These are phyloP conservation scores for Pisolithus sp. DNA, from an alignment of 768 basidiomycete species.

Conservation along the genomic window DNA sequence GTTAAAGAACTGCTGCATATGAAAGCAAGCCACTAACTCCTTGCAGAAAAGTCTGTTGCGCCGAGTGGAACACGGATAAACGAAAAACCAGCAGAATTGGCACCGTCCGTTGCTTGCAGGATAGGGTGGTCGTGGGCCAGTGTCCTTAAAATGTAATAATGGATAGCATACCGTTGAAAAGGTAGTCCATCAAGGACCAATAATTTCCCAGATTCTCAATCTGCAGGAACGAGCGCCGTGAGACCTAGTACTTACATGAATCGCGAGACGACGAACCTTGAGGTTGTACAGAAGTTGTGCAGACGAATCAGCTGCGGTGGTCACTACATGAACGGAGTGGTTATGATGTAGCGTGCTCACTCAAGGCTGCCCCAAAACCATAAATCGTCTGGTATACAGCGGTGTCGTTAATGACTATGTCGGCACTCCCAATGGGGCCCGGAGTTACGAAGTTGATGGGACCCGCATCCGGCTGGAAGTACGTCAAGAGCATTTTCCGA, in stretches of 20 bases:
- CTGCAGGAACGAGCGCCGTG: constrained; percentile 24
- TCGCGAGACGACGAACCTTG: constrained; percentile 40
- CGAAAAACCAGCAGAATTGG: constrained; percentile 58
- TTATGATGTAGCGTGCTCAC: constrained; percentile 29
- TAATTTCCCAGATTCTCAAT: constrained; percentile 49
- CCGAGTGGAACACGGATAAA: constrained; percentile 68
- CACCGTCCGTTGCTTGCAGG: constrained; percentile 46
- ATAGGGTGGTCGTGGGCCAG: no score
- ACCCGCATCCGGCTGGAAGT: constrained; percentile 23
- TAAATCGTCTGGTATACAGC: constrained; percentile 53
- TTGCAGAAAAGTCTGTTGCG: constrained; percentile 66
- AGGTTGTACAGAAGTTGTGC: constrained; percentile 54
- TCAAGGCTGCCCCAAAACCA: constrained; percentile 63
- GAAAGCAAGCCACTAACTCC: constrained; percentile 30
- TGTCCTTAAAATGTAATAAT: neutral
- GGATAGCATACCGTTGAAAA: constrained; percentile 39
- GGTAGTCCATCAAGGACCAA: constrained; percentile 47
- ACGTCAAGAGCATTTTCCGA: constrained; percentile 23
- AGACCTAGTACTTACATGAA: neutral
- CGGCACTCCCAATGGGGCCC: constrained; percentile 49
- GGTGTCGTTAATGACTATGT: constrained; percentile 56
- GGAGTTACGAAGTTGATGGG: constrained; percentile 34
- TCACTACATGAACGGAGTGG: constrained; percentile 3
- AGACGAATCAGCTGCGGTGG: constrained; percentile 58
- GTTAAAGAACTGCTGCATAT: neutral